Conservation (phyloP, 2,329 filamentous ascomycete species). For the Emericellopsis cladophorae region DNA sequence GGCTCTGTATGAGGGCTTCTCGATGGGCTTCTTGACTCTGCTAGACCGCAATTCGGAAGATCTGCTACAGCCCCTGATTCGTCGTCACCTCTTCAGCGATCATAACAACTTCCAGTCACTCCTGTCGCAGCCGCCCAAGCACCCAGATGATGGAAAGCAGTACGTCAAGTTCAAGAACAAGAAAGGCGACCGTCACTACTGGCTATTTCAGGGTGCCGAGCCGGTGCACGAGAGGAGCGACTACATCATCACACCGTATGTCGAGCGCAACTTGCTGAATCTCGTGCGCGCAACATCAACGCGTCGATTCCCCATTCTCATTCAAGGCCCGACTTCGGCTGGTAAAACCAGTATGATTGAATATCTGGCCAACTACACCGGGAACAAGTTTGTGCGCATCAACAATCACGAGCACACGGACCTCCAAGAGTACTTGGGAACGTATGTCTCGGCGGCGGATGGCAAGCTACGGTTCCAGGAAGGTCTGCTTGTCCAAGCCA, state of each 20-base stretch:
- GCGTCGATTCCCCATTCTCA: conserved; percentile 78
- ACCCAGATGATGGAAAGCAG: conserved; percentile 60
- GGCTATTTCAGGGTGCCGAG: conserved; percentile 65
- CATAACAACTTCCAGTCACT: conserved; percentile 56
- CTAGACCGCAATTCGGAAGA: conserved; percentile 72
- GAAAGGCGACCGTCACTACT: conserved; percentile 62
- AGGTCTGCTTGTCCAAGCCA: conserved; percentile 81
- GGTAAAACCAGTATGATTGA: conserved; percentile 99
- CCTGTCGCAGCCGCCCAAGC: conserved; percentile 64
- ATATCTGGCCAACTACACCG: conserved; percentile 90
- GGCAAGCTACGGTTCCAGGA: conserved; percentile 87
- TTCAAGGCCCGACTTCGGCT: conserved; percentile 93
- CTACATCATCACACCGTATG: conserved; percentile 94
- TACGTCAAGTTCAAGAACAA: conserved; percentile 70
- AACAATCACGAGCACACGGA: conserved; percentile 99
- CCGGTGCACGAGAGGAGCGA: conserved; percentile 60
- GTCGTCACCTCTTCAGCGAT: conserved; percentile 64
- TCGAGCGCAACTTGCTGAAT: conserved; percentile 89
- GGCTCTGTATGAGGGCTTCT: conserved; percentile 87
- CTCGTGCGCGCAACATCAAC: conserved; percentile 89
- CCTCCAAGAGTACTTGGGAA: conserved; percentile 92
- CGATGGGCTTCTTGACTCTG: conserved; percentile 93
- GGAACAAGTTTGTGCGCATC: conserved; percentile 94
- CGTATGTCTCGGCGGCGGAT: conserved; percentile 76
- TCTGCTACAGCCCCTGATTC: conserved; percentile 65